These are phyloP conservation scores for Microcos paniculata DNA, from an alignment of 345 rosid genomes.

Conservation along the genomic window DNA sequence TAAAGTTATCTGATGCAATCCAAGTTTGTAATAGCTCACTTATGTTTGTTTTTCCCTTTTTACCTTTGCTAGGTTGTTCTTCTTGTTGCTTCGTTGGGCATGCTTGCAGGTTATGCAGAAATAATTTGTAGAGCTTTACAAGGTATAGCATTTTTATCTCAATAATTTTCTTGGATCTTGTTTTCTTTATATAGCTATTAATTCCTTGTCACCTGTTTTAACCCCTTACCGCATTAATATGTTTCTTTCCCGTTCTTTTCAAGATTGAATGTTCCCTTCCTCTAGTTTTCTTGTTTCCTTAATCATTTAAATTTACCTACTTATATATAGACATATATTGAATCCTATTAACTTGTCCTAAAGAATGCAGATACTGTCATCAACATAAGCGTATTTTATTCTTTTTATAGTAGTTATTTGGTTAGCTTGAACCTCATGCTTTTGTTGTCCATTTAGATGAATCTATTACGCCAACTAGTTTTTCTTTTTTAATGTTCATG, in stretches of 20 bases:
- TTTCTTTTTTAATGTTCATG: neutral
- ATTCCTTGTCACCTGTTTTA: neutral
- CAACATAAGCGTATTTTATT: neutral
- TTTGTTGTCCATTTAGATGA: neutral
- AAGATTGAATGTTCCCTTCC: neutral
- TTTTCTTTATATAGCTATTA: neutral
- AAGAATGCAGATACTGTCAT: neutral
- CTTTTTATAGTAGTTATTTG: neutral
- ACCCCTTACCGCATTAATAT: neutral
- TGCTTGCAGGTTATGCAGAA: slow-evolving; percentile 40
- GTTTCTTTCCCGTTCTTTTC: neutral
- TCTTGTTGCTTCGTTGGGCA: slow-evolving; percentile 46
- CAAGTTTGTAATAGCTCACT: slow-evolving; percentile 13
- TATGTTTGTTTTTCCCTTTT: slow-evolving; percentile 10
- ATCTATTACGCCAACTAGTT: neutral
- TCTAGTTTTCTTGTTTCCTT: neutral
- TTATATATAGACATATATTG: neutral
- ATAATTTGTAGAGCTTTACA: slow-evolving; percentile 27
- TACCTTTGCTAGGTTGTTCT: slow-evolving; percentile 30
- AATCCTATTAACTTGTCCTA: neutral
- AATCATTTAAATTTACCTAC: neutral
- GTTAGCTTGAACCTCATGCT: neutral
- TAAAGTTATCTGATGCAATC: slow-evolving; percentile 21
- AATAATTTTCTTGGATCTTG: slow-evolving; percentile 1
- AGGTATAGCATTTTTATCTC: slow-evolving; percentile 28